phyloP scores from a whole-genome alignment of 2,329 filamentous ascomycete species.

The Fusarium armeniacum region DNA sequence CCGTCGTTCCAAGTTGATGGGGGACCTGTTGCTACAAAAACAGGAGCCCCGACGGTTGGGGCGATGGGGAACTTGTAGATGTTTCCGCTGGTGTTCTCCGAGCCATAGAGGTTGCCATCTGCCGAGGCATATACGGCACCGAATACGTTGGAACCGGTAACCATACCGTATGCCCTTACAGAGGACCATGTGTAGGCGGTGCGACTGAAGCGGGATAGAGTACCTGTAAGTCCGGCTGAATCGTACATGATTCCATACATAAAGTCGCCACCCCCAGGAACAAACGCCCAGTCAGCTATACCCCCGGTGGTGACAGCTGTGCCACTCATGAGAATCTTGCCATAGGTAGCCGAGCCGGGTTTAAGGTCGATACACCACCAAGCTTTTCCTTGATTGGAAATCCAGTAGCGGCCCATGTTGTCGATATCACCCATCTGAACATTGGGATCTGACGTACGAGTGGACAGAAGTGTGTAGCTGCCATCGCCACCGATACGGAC shows the following conservation, averaged over 20 bases:
- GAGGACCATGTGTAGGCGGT: conserved; percentile 37
- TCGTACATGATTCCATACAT: conserved; percentile 39
- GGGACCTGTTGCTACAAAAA: conserved; percentile 29
- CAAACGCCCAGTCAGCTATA: conserved; percentile 45
- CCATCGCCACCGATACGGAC: conserved; percentile 46
- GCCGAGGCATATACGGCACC: conserved; percentile 40
- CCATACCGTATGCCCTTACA: conserved; percentile 22
- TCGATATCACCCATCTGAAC: conserved; percentile 46
- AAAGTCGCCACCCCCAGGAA: conserved; percentile 46
- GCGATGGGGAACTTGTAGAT: conserved; percentile 44
- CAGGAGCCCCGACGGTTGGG: conserved; percentile 24
- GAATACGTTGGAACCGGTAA: conserved; percentile 38
- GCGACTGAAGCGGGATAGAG: conserved; percentile 44
- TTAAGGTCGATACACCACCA: conserved; percentile 46
- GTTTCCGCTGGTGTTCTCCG: conserved; percentile 38
- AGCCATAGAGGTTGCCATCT: conserved; percentile 42
- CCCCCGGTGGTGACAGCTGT: conserved; percentile 13
- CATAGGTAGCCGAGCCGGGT: conserved; percentile 38
- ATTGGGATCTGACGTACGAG: conserved; percentile 30
- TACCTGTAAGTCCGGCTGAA: conserved; percentile 2
- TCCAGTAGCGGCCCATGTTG: conserved; percentile 41
- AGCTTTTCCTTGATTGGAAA: conserved; percentile 38
- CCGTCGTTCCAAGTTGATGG: conserved; percentile 37
- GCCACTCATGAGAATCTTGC: conserved; percentile 41
- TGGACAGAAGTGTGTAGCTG: conserved; percentile 29